Base-by-base conservation (phyloP, 768 basidiomycete genomes). In the Pleurotus tuber-regium region DNA sequence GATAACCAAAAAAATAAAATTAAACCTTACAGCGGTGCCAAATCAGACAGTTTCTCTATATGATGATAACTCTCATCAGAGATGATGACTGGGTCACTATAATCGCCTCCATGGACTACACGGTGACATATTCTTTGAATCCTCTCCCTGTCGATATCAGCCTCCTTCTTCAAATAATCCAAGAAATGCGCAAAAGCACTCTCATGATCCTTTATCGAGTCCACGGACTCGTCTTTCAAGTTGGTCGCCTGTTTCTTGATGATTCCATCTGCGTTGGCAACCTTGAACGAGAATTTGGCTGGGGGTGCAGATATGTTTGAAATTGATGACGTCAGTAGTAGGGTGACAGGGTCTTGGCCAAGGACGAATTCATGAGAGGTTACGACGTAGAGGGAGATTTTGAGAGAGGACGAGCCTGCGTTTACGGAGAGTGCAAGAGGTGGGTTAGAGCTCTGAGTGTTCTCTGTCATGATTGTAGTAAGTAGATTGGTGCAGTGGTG, bases 21-120 rank as follows among this genome's bases (percentile, higher is more conserved):
- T 33, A 62, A 18, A 25, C 76, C 84, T 63, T 71, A 85, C 79
- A 94, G 66, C 7, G 92, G 92, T 1, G 91, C 92, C 33, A 95
- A 73, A 57, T 87, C 83, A 3, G 90, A 87, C 39, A 95, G 75
- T 19, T 75, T 75, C 55, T 86, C 78, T 47, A 95, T 84, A 51
- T 88, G 84, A 52, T 87, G 76, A 61, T 82, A 85, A 28, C 88
- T 81, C 47, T 84, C 74, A 30, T 83, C 71, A 33, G 76, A 81
- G 52, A 97, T 82, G 30, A 80, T 51, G 16, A 92, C 81, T 0
- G 91, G 87, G 24, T 81, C 74, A n/a, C 70, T 70, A 58, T 86
- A 89, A 39, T 84, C 79, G 2, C 92, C 93, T 2, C 94, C 94
- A 58, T 96, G 94, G 1, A 97, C 94, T 36, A 94, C 86, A 30